phyloP scores from a whole-genome alignment of 257 asterid species.

The Penstemon davidsonii region DNA sequence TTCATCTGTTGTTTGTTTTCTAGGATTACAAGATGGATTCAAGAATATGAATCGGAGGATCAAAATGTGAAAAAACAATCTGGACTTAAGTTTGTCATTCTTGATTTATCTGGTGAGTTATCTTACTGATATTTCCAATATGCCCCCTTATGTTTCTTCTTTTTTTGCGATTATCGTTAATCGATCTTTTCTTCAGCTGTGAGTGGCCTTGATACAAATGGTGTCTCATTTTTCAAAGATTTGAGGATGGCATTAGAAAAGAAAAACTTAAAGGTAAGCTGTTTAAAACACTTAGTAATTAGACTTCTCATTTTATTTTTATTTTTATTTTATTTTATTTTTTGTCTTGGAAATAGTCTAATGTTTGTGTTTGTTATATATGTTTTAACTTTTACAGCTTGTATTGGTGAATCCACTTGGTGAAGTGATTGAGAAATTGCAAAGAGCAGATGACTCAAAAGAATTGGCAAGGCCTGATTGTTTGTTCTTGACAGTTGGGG shows the following conservation, averaged over 20 bases:
- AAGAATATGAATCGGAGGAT: slow-evolving; percentile 55
- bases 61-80: slow-evolving; percentile 33
- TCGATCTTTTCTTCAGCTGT: slow-evolving; percentile 54
- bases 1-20: background rate
- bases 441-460: slow-evolving; percentile 47
- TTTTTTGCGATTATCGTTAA: too few species aligned
- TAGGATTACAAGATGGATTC: slow-evolving; percentile 83
- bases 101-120: slow-evolving; percentile 73
- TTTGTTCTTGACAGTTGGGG: slow-evolving; percentile 83
- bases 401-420: slow-evolving; percentile 84
- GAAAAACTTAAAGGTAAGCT: slow-evolving; percentile 69
- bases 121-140: too few species aligned
- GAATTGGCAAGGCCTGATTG: slow-evolving; percentile 53
- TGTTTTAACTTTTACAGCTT: slow-evolving; percentile 42
- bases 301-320: background rate
- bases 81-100: slow-evolving; percentile 56
- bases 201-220: slow-evolving; percentile 74
- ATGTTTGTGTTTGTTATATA: background rate
- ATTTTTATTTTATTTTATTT: background rate
- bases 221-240: slow-evolving; percentile 74
- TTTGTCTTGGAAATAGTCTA: background rate
- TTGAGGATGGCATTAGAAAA: slow-evolving; percentile 58
- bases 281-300: background rate
- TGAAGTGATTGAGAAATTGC: slow-evolving; percentile 76
- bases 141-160: background rate